These are phyloP conservation scores for Quambalaria eucalypti DNA, from an alignment of 1,284 basidiomycete genomes.

Conservation along the genomic window DNA sequence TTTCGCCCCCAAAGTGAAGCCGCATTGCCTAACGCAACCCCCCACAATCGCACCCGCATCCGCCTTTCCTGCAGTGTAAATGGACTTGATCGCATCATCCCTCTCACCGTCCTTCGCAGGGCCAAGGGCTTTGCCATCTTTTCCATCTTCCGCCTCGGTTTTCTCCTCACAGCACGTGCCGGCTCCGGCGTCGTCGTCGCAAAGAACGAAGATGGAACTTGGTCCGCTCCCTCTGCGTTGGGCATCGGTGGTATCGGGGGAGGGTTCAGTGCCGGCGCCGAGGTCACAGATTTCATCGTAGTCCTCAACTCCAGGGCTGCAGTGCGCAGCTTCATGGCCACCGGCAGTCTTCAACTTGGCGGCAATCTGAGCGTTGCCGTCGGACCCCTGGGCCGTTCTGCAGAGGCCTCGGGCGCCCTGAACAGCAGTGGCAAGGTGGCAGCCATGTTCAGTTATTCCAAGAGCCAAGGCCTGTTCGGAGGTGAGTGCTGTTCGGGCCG, in stretches of 20 bases:
- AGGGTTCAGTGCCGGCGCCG: conserved; percentile 70
- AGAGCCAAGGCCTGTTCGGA: conserved; percentile 84
- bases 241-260: conserved; percentile 73
- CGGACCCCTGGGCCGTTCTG: conserved; percentile 85
- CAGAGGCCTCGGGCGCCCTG: conserved; percentile 78
- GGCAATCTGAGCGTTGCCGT: conserved; percentile 61
- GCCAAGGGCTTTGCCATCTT: conserved; percentile 73
- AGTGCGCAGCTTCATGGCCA: conserved; percentile 83
- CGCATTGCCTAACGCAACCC: no score
- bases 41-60: no score
- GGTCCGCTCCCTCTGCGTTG: conserved; percentile 89
- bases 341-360: conserved; percentile 75
- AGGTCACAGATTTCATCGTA: conserved; percentile 89
- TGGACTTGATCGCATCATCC: conserved; percentile 41
- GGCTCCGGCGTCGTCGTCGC: conserved; percentile 90
- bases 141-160: conserved; percentile 51
- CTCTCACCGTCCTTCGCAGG: conserved; percentile 53
- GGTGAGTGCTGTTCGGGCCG: conserved; percentile 42
- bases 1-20: no score
- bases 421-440: conserved; percentile 80
- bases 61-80: no score
- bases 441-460: conserved; percentile 83
- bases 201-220: conserved; percentile 70
- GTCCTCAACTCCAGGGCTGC: conserved; percentile 71
- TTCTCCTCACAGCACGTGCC: conserved; percentile 57